Conservation (phyloP, 331 rosid genomes). For the Acacia concinna region DNA sequence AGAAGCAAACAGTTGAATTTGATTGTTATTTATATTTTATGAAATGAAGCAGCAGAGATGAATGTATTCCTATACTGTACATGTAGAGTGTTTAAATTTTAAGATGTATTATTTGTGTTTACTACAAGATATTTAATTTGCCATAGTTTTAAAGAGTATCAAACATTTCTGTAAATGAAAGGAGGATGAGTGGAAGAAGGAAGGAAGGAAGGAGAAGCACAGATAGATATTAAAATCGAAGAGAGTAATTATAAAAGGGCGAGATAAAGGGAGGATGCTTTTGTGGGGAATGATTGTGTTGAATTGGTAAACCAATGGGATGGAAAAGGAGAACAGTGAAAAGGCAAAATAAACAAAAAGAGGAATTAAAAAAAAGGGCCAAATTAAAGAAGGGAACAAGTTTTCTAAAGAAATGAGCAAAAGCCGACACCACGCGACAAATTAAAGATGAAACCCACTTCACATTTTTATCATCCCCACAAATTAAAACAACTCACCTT, state of each 20-base stretch:
- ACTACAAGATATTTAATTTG: no score
- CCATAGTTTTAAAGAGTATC: no score
- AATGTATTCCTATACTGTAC: no score
- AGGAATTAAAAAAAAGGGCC: no score
- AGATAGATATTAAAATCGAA: not conserved
- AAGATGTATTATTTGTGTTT: no score
- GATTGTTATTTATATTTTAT: not conserved
- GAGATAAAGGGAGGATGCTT: not conserved
- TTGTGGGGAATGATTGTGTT: slow-evolving; percentile 44
- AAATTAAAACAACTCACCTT: not conserved
- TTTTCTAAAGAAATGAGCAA: not conserved
- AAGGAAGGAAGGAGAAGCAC: not conserved
- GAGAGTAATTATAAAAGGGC: not conserved
- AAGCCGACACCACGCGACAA: slow-evolving; percentile 39
- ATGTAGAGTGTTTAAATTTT: no score
- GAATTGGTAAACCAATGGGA: slow-evolving; percentile 30
- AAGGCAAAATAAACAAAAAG: slow-evolving; percentile 7
- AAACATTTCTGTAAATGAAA: no score
- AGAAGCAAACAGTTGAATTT: not conserved
- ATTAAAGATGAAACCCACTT: slow-evolving; percentile 3
- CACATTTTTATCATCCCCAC: not conserved
- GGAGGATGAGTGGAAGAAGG: no score
- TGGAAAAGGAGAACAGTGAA: slow-evolving; percentile 15
- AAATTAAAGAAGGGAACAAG: slow-evolving; percentile 10
- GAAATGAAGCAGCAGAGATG: no score